Base-by-base conservation (phyloP, 2,329 filamentous ascomycete species). In the Hirsutella thompsonii region DNA sequence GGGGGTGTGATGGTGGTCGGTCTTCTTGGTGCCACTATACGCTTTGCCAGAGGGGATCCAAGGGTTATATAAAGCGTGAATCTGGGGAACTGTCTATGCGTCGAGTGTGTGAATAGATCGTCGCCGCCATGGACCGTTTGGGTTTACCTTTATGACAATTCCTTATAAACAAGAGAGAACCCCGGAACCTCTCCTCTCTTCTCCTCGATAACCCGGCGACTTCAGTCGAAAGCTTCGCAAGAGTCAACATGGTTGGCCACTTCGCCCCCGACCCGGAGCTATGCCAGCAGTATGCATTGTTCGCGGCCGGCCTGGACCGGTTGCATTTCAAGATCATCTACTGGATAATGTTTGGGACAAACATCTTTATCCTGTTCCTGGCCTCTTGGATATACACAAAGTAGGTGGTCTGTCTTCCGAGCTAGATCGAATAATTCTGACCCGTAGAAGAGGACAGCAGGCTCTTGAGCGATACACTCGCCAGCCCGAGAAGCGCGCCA, bases 251-350 rank as follows among this genome's bases (percentile, higher is more conserved):
- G 43, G 35, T 23, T 8, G n/a, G 35, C 29, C 19, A 40, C 10
- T 48, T 45, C 32, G 40, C 44, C 3, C 42, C 46, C 20, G 55
- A 57, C 38, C 49, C 49, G 2, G 53, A 52, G 29, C 53, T 64
- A 14, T 67, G 63, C 44, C 40, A 48, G 20, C 49, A 56, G 33
- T 68, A 68, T 49, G 68, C 68, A 29, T 50, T 56, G 35, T 71
- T 71, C 48, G 65, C 68, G 21, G 54, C 60, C 5, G 52, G 64
- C 43, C 52, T 71, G 44, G 57, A 56, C 10, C 50, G 62, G 39
- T 53, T 55, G 49, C 57, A 70, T 46, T 68, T 69, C 44, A 64
- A 66, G 45, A 49, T 62, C 11, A 54, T 70, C 20, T 72, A 69
- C 54, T 72, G 67, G 67, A 46, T 52, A 10, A 44, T 72, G 38